Base-by-base conservation (phyloP, 768 basidiomycete species). In the Flagelloscypha sp. region DNA sequence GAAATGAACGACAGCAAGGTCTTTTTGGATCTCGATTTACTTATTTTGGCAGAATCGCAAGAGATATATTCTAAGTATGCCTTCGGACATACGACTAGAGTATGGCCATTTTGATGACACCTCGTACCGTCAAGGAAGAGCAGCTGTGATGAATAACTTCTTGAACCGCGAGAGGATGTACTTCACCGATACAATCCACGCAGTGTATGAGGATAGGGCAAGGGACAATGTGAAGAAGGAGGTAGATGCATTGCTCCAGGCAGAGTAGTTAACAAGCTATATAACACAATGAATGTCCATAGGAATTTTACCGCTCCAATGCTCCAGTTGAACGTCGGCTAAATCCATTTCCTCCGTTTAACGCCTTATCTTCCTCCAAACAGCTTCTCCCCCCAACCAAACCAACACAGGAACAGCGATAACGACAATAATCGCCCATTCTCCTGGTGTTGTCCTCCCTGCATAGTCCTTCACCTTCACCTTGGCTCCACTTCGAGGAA, bases 21-120 rank as follows among this genome's bases (percentile, higher is more conserved):
- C 3, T 48, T 48, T 21, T 37, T 48, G 2, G 47, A 48, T 22
- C 35, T 48, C 25, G 47, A 48, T 35, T 42, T 48, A 41, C 13
- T 32, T 33, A 48, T 48, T 21, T 38, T 48, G 5, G 44, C 38
- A 19, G 44, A 35, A 13, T 32, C 33, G 31, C 30, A 40, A 0
- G 12, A 20, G 13, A 22, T 11, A 11, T 48, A 48, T 28, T 38
- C 28, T 12, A 38, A 23, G 17, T 48, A 48, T 11, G 24, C 47
- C 3, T 24, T n/a, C 27, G 19, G 25, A 36, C 15, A 45, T 48
- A 13, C 30, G 44, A 22, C 16, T 33, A 4, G 47, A 48, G 15
- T 48, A 48, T 20, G 31, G 31, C 2, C 47, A 45, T 23, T 42
- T 33, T 30, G 8, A 37, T 3, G 25, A 19, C 11, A 34, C 22